Percentiles rank a stretch among this genome's conserved stretches.
These are phyloP conservation scores for Suillus variegatus DNA, from an alignment of 768 basidiomycete genomes.

Conservation along the genomic window DNA sequence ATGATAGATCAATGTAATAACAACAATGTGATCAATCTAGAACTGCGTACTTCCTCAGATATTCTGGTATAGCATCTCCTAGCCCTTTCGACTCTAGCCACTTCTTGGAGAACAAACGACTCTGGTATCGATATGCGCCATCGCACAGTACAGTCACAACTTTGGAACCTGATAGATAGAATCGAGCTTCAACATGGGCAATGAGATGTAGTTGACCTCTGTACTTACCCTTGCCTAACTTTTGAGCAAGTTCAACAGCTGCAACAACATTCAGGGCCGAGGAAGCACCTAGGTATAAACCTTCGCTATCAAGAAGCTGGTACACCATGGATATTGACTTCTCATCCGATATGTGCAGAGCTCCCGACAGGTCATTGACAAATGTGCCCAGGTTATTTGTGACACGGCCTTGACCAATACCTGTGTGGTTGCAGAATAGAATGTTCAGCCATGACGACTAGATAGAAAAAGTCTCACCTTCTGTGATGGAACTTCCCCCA, in stretches of 20 bases:
- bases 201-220: not conserved
- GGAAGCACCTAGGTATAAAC: conserved; percentile 92
- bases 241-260: conserved; percentile 83
- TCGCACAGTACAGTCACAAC: conserved; percentile 92
- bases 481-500: conserved; percentile 86
- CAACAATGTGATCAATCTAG: conserved; percentile 52
- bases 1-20: not conserved
- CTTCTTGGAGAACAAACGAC: conserved; percentile 88
- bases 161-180: conserved; percentile 57
- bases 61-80: conserved; percentile 73
- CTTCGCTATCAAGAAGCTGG: conserved; percentile 87
- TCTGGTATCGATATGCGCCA: conserved; percentile 97
- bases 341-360: conserved; percentile 83
- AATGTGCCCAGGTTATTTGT: conserved; percentile 89
- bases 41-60: conserved; percentile 88
- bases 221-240: conserved; percentile 73
- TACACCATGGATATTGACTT: conserved; percentile 95
- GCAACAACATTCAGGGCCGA: conserved; percentile 95
- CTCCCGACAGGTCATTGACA: conserved; percentile 75
- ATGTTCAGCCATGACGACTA: conserved; percentile 4
- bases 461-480: conserved; percentile 52
- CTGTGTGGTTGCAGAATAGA: conserved; percentile 38
- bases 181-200: conserved; percentile 1
- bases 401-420: conserved; percentile 96
- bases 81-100: conserved; percentile 88